A percentile compares a stretch with the other conserved stretches of the same genome.
phyloP scores from a whole-genome alignment of 306 rosid species.

The Corylus heterophylla region DNA sequence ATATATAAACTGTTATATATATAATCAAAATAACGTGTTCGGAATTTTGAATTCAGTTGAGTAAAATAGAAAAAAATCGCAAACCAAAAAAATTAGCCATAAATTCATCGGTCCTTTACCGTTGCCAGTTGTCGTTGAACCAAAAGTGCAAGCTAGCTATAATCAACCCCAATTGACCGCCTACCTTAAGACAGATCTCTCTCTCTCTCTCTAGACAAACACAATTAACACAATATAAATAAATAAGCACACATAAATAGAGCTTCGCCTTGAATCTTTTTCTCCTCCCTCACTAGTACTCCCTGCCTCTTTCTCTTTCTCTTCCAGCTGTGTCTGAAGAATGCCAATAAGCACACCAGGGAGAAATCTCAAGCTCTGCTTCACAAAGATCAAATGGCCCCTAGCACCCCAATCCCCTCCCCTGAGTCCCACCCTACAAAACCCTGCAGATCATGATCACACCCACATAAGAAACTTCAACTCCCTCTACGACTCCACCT shows the following conservation, averaged over 20 bases:
- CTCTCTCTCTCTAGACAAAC: background rate
- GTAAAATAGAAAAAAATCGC: too few relatives aligned
- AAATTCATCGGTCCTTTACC: too few relatives aligned
- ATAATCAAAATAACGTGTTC: too few relatives aligned
- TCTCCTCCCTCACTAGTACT: background rate
- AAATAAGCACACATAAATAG: background rate
- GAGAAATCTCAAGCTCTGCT: slow-evolving; percentile 59
- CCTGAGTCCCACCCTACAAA: slow-evolving; percentile 12
- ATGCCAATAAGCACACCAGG: slow-evolving; percentile 53
- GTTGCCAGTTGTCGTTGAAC: too few relatives aligned
- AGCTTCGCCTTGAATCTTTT: background rate
- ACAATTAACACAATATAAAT: background rate
- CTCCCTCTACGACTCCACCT: slow-evolving; percentile 66
- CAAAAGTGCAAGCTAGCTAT: background rate
- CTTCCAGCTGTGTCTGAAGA: background rate
- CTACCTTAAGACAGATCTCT: background rate
- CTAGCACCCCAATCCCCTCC: slow-evolving; percentile 34
- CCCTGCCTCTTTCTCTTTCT: background rate
- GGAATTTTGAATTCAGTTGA: too few relatives aligned
- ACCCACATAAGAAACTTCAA: slow-evolving; percentile 66
- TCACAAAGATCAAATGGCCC: slow-evolving; percentile 56
- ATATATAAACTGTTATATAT: too few relatives aligned
- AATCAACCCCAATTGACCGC: background rate
- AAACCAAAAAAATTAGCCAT: too few relatives aligned
- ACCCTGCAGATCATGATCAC: slow-evolving; percentile 26